These are phyloP conservation scores for Hyphopichia wangnamkhiaoensis DNA, from an alignment of 1,139 yeast species.

Conservation along the genomic window DNA sequence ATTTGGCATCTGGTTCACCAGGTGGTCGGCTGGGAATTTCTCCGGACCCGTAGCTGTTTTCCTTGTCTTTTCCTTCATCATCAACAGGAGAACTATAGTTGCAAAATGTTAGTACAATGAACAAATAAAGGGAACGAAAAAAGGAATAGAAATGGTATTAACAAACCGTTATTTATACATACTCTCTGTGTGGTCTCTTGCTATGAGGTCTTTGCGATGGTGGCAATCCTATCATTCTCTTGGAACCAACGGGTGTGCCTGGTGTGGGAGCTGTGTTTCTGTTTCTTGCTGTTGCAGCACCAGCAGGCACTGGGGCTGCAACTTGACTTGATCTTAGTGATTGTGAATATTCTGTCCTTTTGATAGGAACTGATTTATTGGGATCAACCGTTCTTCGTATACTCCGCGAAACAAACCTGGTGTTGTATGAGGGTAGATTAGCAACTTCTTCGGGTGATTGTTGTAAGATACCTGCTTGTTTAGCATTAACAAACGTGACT, in stretches of 20 bases:
- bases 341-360: slow-evolving; percentile 31
- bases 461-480: slow-evolving; percentile 54
- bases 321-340: slow-evolving; percentile 1
- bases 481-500: slow-evolving; percentile 59
- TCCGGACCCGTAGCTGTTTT: no score
- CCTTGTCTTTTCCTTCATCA: background rate
- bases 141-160: background rate
- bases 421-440: slow-evolving; percentile 44
- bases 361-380: slow-evolving; percentile 57
- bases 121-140: background rate
- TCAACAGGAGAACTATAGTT: background rate
- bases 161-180: slow-evolving; percentile 2
- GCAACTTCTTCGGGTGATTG: slow-evolving; percentile 39
- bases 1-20: no score
- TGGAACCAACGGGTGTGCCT: slow-evolving; percentile 14
- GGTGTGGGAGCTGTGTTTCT: slow-evolving; percentile 11
- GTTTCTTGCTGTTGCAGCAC: slow-evolving; percentile 2
- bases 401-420: slow-evolving; percentile 51
- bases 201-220: slow-evolving; percentile 25
- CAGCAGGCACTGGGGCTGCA: slow-evolving; percentile 8
- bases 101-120: slow-evolving; percentile 2
- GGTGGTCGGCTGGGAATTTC: no score
- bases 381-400: slow-evolving; percentile 60
- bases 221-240: slow-evolving; percentile 37
- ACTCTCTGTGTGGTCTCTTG: slow-evolving; percentile 3